Conservation (phyloP, 768 basidiomycete species). For the Pleurotus sapidus region DNA sequence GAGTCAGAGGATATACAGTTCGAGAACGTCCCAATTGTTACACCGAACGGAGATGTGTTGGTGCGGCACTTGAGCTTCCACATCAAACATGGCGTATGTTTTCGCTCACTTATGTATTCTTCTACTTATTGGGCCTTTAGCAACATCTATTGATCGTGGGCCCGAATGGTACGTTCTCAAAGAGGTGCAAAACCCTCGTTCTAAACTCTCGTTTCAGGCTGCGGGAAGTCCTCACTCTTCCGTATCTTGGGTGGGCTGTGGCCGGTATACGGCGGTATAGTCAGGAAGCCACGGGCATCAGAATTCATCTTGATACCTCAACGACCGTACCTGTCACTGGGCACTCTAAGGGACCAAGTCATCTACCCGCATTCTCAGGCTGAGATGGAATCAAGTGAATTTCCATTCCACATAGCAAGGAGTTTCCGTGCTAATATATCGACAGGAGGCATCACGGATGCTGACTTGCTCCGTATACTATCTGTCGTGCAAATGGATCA, state of each 20-base stretch:
- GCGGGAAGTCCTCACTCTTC: constrained; percentile 90
- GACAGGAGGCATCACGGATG: constrained; percentile 70
- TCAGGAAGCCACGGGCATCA: constrained; percentile 84
- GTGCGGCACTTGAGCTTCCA: constrained; percentile 83
- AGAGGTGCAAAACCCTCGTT: not conserved
- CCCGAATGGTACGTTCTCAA: constrained; percentile 66
- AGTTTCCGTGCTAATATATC: not conserved
- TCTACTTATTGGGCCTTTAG: constrained; percentile 34
- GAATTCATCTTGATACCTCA: constrained; percentile 96
- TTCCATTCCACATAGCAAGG: constrained; percentile 10
- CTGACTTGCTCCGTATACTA: constrained; percentile 69
- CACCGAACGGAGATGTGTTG: constrained; percentile 93
- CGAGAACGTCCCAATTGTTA: constrained; percentile 91
- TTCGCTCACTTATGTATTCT: not conserved
- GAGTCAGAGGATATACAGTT: constrained; percentile 90
- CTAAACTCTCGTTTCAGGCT: constrained; percentile 40
- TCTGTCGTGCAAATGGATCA: constrained; percentile 78
- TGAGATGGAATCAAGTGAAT: constrained; percentile 72
- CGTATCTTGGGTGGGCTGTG: constrained; percentile 96
- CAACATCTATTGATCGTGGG: constrained; percentile 93
- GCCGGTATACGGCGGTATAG: constrained; percentile 80
- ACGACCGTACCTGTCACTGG: constrained; percentile 90
- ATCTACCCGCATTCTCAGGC: constrained; percentile 88
- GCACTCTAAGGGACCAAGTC: constrained; percentile 93
- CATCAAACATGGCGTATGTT: constrained; percentile 78